phyloP scores from a whole-genome alignment of 345 rosid species.

The Hevea brasiliensis region DNA sequence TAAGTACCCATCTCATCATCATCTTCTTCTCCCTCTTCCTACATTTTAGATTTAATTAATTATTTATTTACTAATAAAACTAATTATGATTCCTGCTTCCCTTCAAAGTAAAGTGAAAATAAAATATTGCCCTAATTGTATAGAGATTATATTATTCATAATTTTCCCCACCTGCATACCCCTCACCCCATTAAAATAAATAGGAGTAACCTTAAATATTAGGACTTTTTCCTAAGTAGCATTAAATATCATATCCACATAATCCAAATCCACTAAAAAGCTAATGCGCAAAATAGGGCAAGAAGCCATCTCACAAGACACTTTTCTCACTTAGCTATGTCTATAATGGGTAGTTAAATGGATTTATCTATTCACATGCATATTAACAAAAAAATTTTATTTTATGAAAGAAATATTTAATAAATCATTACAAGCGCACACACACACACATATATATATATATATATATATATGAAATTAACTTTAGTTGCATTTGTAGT shows the following conservation, averaged over 20 bases:
- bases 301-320: background rate
- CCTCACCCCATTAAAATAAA: background rate
- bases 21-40: constrained; percentile 10
- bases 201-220: background rate
- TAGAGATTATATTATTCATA: background rate
- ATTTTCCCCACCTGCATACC: background rate
- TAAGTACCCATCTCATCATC: no score
- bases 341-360: no score
- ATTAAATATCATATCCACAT: background rate
- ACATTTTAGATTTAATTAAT: background rate
- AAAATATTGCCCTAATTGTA: background rate
- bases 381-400: no score
- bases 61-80: background rate
- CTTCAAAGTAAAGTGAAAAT: constrained; percentile 38
- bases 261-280: background rate
- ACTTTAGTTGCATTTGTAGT: no score
- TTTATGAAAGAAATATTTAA: no score
- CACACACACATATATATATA: no score
- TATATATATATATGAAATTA: no score
- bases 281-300: background rate
- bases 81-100: constrained; percentile 17
- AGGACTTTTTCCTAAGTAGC: background rate
- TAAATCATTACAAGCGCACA: no score
- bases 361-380: no score
- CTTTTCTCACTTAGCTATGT: no score